Percentiles rank a stretch among this genome's conserved stretches.
Conservation (phyloP, 176 grass and related monocot genomes). For the Musa schizocarpa region DNA sequence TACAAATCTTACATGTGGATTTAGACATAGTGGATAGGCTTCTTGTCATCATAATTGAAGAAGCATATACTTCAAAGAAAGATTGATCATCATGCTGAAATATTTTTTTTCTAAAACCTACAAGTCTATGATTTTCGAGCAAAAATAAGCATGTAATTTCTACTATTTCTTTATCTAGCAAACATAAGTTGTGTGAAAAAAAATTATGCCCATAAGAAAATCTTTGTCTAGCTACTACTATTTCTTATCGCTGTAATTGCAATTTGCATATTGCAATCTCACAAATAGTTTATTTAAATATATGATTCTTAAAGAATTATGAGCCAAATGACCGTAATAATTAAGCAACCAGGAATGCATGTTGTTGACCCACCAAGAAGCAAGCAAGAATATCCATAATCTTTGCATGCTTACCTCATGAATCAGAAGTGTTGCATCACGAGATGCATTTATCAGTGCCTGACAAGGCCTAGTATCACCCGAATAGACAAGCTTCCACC, state of each 20-base stretch:
- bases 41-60: too few relatives aligned
- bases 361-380: neutral
- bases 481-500: conserved; percentile 96
- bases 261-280: neutral
- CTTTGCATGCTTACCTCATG: conserved; percentile 57
- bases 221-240: neutral
- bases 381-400: neutral
- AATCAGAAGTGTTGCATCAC: conserved; percentile 77
- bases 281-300: neutral
- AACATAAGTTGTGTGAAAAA: too few relatives aligned
- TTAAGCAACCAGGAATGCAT: neutral
- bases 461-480: conserved; percentile 81
- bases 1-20: too few relatives aligned
- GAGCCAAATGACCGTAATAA: neutral
- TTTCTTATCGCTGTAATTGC: neutral
- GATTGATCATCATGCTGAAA: too few relatives aligned
- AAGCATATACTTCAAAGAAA: too few relatives aligned
- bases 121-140: too few relatives aligned
- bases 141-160: too few relatives aligned
- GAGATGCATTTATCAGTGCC: conserved; percentile 71
- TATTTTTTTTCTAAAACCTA: too few relatives aligned
- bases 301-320: neutral
- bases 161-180: too few relatives aligned
- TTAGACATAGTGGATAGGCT: too few relatives aligned
- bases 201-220: too few relatives aligned